Conservation (phyloP, 2,329 filamentous ascomycete genomes). For the Alternaria tenuissima region DNA sequence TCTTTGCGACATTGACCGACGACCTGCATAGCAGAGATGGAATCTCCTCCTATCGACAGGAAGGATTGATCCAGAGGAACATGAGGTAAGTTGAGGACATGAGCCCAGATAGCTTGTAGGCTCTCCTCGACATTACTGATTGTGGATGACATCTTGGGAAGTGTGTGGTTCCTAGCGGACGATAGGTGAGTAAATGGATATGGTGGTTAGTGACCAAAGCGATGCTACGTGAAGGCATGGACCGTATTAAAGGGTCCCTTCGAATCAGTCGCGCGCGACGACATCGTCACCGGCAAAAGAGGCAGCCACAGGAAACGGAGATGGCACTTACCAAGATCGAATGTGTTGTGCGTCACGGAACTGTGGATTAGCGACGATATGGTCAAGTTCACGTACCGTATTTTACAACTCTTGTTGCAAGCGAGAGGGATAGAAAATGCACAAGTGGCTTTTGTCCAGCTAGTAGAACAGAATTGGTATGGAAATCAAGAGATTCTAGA, state of each 20-base stretch:
- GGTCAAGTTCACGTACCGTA: slow-evolving; percentile 6
- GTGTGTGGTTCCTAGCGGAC: slow-evolving; percentile 10
- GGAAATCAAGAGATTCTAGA: not conserved
- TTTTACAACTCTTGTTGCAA: not conserved
- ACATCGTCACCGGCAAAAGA: not conserved
- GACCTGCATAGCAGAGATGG: slow-evolving; percentile 61
- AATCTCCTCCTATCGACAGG: slow-evolving; percentile 58
- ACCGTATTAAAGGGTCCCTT: not conserved
- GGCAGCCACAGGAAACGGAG: not conserved
- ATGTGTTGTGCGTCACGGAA: slow-evolving; percentile 19
- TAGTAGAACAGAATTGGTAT: not conserved
- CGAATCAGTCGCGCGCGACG: not conserved
- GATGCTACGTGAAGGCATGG: not conserved
- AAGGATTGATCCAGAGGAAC: slow-evolving; percentile 48
- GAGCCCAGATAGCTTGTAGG: slow-evolving; percentile 41
- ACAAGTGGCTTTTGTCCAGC: not conserved
- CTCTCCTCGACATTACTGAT: slow-evolving; percentile 24
- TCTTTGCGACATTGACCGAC: slow-evolving; percentile 57
- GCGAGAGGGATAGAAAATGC: not conserved
- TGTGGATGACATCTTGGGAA: slow-evolving; percentile 12
- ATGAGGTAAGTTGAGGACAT: slow-evolving; percentile 42
- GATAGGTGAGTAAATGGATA: not conserved
- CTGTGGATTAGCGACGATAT: slow-evolving; percentile 10
- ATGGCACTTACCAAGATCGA: slow-evolving; percentile 20
- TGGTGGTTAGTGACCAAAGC: not conserved